Base-by-base conservation (phyloP, 106 monocot genomes). In the Platanthera zijinensis region DNA sequence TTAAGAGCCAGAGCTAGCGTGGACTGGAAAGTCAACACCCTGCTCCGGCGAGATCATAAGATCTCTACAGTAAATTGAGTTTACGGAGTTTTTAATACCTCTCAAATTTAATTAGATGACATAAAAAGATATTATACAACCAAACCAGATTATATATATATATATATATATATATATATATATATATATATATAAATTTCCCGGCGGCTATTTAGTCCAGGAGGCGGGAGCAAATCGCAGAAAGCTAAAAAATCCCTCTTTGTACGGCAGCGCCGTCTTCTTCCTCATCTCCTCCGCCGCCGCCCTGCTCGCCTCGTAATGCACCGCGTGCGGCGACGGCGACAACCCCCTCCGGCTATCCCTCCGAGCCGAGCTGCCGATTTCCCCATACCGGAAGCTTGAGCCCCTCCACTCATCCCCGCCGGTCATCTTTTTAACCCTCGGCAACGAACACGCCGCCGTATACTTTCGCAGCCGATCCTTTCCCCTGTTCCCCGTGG, bases 151-250 rank as follows among this genome's bases (percentile, higher is more conserved):
- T 25, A 25, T n/a, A n/a, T n/a, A n/a, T n/a, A 25, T 25, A 25
- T 25, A 25, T 25, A 25, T 0, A 25, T 25, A 25, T 25, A 25
- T 25, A 25, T 25, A 0, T 25, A 25, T 25, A 0, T 25, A 25
- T 25, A 0, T 25, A 25, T 25, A 25, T 25, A 25, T 39, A 3
- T 39, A 39, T 39, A 1, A 1, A 3, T 39, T 39, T 39, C 56
- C 56, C 56, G 5, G 4, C n/a, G 8, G 30, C 32, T 0, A 39
- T 5, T 12, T 9, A 39, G 32, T 0, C 67, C 32, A 0, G 17
- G 48, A 18, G 46, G 79, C 81, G n/a, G 87, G 87, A 19, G 85
- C 80, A 51, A 85, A 79, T 7, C 82, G 76, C 28, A 90, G 63
- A 59, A 74, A 83, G 9, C 80, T 69, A 51, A 90, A 77, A 13